Base-by-base conservation (phyloP, 192 early-diverging fungal genomes). In the Physocladia obscura region DNA sequence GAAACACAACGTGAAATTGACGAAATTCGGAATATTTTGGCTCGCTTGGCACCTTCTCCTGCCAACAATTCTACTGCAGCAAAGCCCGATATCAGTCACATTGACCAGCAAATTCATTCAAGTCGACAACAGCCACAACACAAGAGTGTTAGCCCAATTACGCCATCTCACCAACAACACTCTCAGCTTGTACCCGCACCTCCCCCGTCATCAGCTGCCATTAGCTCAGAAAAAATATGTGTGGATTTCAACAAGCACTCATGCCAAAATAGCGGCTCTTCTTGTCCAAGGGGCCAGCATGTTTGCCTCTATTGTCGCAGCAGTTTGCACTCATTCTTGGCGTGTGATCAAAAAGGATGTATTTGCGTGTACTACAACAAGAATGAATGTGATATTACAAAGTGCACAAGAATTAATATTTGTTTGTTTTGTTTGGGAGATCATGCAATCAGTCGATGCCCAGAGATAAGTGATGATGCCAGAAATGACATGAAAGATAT, bases 301-400 rank as follows among this genome's bases (percentile, higher is more conserved):
- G 27, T 39, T 8, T 68, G 65, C 29, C 22, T 68, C 3, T 68
- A 68, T 31, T 68, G 65, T 35, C 65, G 29, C 54, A 35, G 29
- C 5, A 27, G 51, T 1, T 36, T 37, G 4, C 65, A 68, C 29
- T 19, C 35, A 2, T 56, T 68, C 37, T 27, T 68, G 11, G 21
- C 50, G 27, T 68, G 65, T 44, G 65, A 68, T 31, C 65, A 68
- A 57, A 68, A 68, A 31, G 65, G 65, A 0, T 68, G 65, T 27
- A 68, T 68, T 8, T 68, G 65, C 54, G 65, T 68, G 5, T 68
- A 68, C 26, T 68, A 68, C 52, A 68, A 68, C 54, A 68, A 68
- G 27, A 68, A 68, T 30, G 65, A 68, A 49, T 68, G 65, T 34
- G 65, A 68, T 44, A 57, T 68, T n/a, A 26, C 29, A 11, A 68